Evolutionary conservation across 108 stramenopile species (phyloP).

Genomic region (Schizochytrium sp.): DNA sequence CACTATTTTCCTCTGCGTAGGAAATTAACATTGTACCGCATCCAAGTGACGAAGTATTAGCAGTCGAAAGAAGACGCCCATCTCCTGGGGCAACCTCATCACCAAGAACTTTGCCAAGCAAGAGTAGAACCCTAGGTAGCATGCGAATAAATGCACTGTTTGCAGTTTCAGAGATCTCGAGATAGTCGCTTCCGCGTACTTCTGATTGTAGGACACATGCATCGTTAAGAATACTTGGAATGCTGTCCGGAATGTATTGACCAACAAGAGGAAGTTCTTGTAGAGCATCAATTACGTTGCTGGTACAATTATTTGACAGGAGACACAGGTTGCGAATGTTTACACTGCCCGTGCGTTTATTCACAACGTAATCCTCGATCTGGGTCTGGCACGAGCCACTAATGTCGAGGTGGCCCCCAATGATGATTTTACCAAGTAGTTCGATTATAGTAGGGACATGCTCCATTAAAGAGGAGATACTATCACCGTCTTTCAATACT

Average conservation of each 20-base stretch:
- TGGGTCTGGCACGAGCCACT: not conserved
- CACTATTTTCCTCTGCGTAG: not conserved
- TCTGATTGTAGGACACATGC: not conserved
- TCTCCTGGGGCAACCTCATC: not conserved
- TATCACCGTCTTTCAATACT: not conserved
- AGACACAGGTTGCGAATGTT: not conserved
- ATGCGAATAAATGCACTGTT: not conserved
- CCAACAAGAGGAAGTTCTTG: slow-evolving; percentile 32
- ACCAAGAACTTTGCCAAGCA: slow-evolving; percentile 1
- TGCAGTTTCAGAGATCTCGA: not conserved
- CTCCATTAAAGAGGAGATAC: slow-evolving; percentile 15
- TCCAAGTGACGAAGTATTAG: not conserved
- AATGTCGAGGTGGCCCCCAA: slow-evolving; percentile 34
- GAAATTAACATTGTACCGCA: not conserved
- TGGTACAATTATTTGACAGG: not conserved
- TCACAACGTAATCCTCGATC: not conserved
- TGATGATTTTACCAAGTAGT: not conserved
- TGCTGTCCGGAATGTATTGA: slow-evolving; percentile 23
- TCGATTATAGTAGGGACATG: slow-evolving; percentile 48
- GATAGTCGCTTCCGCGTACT: not conserved
- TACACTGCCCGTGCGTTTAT: not conserved
- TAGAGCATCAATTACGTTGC: not conserved
- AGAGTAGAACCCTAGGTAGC: slow-evolving; percentile 14
- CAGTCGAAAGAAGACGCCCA: not conserved
- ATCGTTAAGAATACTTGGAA: not conserved